Evolutionary conservation across 768 basidiomycete genomes (phyloP), one percentile per base, ranked within the genome.

Genomic region (Porpolomopsis calyptriformis): DNA sequence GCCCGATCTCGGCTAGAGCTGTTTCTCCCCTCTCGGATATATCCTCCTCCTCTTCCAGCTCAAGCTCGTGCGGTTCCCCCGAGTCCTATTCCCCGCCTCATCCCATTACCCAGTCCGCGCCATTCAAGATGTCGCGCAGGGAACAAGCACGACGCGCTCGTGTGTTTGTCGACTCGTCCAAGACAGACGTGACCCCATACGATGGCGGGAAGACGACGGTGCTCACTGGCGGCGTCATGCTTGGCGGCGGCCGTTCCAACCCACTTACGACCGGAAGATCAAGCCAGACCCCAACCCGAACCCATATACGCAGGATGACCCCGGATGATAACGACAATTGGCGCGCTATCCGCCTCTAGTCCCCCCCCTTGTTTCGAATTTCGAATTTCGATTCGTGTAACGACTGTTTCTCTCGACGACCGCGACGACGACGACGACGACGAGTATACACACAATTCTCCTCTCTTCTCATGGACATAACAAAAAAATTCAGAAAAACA

Each of bases 121-220:
- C 2, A 16, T 27, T 31, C 42, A 76, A 74, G 57, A 70, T 75
- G 46, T 83, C 81, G 20, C 80, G 82, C 46, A 76, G 83, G 48
- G 84, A 86, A 61, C 74, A 72, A 41, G 75, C 76, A 7, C 72
- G 80, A 51, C 80, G 80, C 59, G 74, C 74, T 20, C 78, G 77
- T 50, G 82, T 88, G 52, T 86, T 73, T 57, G 62, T 89, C 46
- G 86, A 89, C 62, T 76, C 70, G n/a, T 64, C 79, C 57, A 88
- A 80, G 70, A 86, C 65, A 43, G 82, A 83, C 36, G 82, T 88
- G 51, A 88, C 85, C 38, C 82, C 83, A 55, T 89, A 89, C 55
- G 85, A 89, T 54, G 85, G 85, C 47, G 86, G 86, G 52, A 87
- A 86, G 73, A 89, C 86, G 45, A 87, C 85, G 23, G 85, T 88